phyloP scores from a whole-genome alignment of 2,329 filamentous ascomycete genomes.

The Sphaerulina vaccinii region DNA sequence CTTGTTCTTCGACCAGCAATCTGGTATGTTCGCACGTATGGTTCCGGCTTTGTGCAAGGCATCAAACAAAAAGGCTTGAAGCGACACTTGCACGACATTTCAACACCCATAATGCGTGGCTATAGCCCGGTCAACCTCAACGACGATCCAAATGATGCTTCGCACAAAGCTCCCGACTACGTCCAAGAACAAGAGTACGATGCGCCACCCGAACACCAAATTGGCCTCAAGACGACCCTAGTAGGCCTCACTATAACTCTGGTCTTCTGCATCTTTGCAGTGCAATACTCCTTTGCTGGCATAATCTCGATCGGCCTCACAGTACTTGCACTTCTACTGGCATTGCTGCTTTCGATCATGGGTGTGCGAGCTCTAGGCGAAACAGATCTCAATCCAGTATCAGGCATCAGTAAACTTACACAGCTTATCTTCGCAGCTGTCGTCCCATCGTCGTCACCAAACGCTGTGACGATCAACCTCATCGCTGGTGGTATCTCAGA shows the following conservation, averaged over 20 bases:
- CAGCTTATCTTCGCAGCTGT: conserved; percentile 93
- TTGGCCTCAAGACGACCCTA: conserved; percentile 68
- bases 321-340: conserved; percentile 76
- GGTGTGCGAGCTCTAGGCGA: conserved; percentile 66
- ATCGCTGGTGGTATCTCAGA: conserved; percentile 87
- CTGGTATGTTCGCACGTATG: conserved; percentile 44
- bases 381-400: conserved; percentile 94
- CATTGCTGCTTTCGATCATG: conserved; percentile 66
- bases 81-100: conserved; percentile 37
- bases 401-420: conserved; percentile 92
- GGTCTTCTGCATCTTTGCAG: conserved; percentile 73
- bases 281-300: conserved; percentile 77
- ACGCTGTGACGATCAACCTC: conserved; percentile 91
- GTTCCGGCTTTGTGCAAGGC: conserved; percentile 35
- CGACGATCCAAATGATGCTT: conserved; percentile 18
- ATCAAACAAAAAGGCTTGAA: conserved; percentile 33
- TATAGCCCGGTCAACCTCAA: conserved; percentile 41
- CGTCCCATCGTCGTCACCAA: conserved; percentile 74
- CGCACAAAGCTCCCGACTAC: conserved; percentile 9
- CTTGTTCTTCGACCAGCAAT: conserved; percentile 66
- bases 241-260: conserved; percentile 77
- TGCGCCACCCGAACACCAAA: conserved; percentile 78
- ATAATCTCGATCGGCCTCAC: conserved; percentile 82
- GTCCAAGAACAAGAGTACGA: conserved; percentile 59
- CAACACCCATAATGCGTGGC: conserved; percentile 36